Percentiles rank a stretch among this genome's conserved stretches.
Evolutionary conservation across 148 eudicot species (phyloP).

Genomic region (Cornus controversa): DNA sequence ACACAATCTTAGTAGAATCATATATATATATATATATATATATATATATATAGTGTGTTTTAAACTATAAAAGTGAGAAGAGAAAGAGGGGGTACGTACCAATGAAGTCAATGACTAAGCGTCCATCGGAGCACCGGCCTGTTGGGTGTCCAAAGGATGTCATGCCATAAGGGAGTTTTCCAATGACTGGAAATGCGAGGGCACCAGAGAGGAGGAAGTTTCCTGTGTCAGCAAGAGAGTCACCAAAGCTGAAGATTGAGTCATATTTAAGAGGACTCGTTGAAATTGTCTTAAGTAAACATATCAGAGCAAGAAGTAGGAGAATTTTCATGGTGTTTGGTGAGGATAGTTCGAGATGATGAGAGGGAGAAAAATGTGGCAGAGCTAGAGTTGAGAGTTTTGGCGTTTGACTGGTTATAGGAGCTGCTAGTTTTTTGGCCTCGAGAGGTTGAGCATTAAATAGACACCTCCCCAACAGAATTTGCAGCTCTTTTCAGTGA

Average conservation of each 20-base stretch:
- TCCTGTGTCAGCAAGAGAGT: slow-evolving; percentile 51
- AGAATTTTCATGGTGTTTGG: slow-evolving; percentile 11
- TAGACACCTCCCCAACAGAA: slow-evolving; percentile 11
- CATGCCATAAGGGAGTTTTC: slow-evolving; percentile 57
- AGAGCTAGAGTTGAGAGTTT: background rate
- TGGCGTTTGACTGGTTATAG: background rate
- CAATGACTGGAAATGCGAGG: slow-evolving; percentile 50
- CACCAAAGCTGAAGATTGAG: slow-evolving; percentile 48
- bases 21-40: no score
- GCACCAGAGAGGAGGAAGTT: slow-evolving; percentile 59
- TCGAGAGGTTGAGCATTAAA: slow-evolving; percentile 18
- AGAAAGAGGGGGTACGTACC: slow-evolving; percentile 26
- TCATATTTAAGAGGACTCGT: slow-evolving; percentile 19
- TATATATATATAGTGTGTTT: no score
- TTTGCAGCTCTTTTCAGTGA: background rate
- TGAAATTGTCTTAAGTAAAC: background rate
- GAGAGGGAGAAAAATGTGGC: background rate
- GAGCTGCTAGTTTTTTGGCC: background rate
- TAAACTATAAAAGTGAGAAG: no score
- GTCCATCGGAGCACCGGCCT: slow-evolving; percentile 74
- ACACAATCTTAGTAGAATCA: background rate
- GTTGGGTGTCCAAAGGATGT: slow-evolving; percentile 60
- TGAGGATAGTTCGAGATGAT: background rate
- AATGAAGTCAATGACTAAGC: slow-evolving; percentile 61
- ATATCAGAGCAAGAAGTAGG: slow-evolving; percentile 2